Evolutionary conservation across 208 protist genomes (phyloP), one percentile per base, ranked within the genome.

Genomic region (Herpetomonas tarakana): DNA sequence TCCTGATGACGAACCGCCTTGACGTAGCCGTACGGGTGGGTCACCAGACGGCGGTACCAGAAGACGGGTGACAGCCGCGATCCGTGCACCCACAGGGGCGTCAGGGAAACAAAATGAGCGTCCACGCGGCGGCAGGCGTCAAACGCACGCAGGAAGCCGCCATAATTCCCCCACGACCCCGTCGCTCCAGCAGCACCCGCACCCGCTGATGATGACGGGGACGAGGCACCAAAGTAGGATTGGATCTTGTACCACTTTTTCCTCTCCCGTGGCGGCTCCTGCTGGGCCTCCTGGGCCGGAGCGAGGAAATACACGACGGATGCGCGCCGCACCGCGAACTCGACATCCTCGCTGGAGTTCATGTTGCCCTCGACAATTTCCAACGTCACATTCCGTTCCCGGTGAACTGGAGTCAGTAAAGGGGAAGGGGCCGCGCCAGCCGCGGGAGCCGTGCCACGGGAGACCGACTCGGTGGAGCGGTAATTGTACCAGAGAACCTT

Each of bases 61-160:
- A 82, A 86, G 22, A 82, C 19, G 4, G 84, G 76, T 28, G 74
- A 91, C 0, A 76, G 62, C 27, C 78, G 67, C 29, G 68, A 75
- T 31, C 52, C 53, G 52, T 77, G 69, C 26, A 86, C 76, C 70
- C 78, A 83, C n/a, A 87, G 68, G 2, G 84, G 84, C 0, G 74
- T 82, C 26, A 91, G 71, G 1, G 62, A 62, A 11, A 88, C 63
- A 53, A 91, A 84, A 54, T 88, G 84, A 12, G 77, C 80, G 28
- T 91, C 84, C 21, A 88, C 81, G 12, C 68, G 69, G 24, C 66
- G 62, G 56, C 80, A 91, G 4, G 75, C 68, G 19, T 88, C 78
- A 11, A 91, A 64, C 39, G 72, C 71, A 38, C 65, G 69, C 19
- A 76, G 50, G 39, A 87, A 84, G 11, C 73, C 73, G 14, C 65